Conservation (phyloP, 1,139 yeast genomes). For the Geotrichum cucujoidarum region DNA sequence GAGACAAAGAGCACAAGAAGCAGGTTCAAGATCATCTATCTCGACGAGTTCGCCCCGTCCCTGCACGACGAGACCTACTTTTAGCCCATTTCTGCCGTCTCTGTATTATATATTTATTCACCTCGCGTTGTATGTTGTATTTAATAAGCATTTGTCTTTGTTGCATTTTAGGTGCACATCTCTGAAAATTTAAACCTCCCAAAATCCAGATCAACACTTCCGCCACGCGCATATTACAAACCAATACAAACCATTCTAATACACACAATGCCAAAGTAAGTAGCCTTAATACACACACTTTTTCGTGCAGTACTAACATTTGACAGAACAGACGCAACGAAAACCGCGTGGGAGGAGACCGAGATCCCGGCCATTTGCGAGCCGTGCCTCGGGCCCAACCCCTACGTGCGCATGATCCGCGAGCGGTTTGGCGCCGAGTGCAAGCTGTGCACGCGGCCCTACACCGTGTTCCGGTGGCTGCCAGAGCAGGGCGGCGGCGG, state of each 20-base stretch:
- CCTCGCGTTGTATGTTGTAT: background rate
- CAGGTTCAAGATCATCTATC: slow-evolving; percentile 21
- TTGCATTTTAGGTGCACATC: background rate
- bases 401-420: slow-evolving; percentile 63
- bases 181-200: background rate
- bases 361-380: slow-evolving; percentile 66
- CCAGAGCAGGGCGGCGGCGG: slow-evolving; percentile 30
- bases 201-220: background rate
- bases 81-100: too few relatives aligned
- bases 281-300: background rate
- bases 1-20: slow-evolving; percentile 11
- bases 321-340: slow-evolving; percentile 34
- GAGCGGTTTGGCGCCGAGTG: slow-evolving; percentile 68
- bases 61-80: slow-evolving; percentile 8
- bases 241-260: background rate
- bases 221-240: background rate
- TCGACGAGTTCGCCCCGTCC: slow-evolving; percentile 23
- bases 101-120: background rate
- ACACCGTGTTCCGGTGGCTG: slow-evolving; percentile 73
- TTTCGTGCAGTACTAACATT: background rate
- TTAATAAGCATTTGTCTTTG: background rate
- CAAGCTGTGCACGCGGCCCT: slow-evolving; percentile 72
- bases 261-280: slow-evolving; percentile 22
- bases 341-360: slow-evolving; percentile 38
- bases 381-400: slow-evolving; percentile 62